Evolutionary conservation across 306 rosid species (phyloP).

Genomic region (Potentilla sterilis): DNA sequence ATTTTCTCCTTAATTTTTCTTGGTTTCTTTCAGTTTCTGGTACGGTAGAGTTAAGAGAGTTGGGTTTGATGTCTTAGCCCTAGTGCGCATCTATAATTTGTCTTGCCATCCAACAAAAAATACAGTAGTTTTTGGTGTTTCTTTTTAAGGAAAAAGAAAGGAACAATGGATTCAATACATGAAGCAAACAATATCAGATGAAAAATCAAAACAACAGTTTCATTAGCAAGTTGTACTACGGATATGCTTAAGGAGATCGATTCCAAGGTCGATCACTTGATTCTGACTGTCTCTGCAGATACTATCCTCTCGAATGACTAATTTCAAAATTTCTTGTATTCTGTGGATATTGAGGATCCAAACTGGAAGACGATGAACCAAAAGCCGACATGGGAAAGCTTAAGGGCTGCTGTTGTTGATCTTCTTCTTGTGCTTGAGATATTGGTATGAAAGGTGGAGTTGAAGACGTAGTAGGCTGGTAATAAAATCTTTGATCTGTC

Average conservation of each 20-base stretch:
- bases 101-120: not conserved
- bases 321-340: constrained; percentile 12
- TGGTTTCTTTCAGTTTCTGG: not conserved
- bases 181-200: not conserved
- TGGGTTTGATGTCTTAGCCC: not conserved
- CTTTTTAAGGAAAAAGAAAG: not conserved
- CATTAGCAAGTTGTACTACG: not conserved
- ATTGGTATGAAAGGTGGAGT: constrained; percentile 20
- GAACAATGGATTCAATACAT: not conserved
- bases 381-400: constrained; percentile 31
- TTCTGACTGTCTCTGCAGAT: not conserved
- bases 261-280: not conserved
- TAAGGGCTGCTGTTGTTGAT: constrained; percentile 13
- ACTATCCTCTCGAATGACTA: not conserved
- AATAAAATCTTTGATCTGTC: constrained; percentile 28
- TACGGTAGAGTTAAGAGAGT: not conserved
- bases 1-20: not conserved
- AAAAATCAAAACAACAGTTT: not conserved
- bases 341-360: constrained; percentile 20
- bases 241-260: not conserved
- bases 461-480: constrained; percentile 22
- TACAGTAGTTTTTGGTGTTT: not conserved
- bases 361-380: constrained; percentile 39
- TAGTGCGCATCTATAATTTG: not conserved
- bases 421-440: constrained; percentile 33